Conservation (phyloP, 768 basidiomycete species). For the Tricholoma furcatifolium region DNA sequence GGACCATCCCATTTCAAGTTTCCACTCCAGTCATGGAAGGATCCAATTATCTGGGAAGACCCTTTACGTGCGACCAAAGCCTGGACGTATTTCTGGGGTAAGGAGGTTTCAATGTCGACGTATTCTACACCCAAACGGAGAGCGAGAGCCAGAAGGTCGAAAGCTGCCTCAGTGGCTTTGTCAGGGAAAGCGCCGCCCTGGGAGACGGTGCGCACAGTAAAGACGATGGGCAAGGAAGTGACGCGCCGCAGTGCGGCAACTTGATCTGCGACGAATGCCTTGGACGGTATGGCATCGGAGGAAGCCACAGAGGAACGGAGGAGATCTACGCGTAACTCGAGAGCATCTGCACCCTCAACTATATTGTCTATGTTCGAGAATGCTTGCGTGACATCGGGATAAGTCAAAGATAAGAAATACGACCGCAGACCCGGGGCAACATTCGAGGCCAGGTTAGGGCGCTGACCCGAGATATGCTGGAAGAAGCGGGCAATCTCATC, state of each 20-base stretch:
- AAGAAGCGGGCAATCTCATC: constrained; percentile 85
- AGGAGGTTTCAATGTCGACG: constrained; percentile 85
- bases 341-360: constrained; percentile 81
- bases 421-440: constrained; percentile 59
- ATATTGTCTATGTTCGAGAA: constrained; percentile 70
- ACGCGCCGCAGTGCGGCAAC: constrained; percentile 73
- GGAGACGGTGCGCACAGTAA: constrained; percentile 81
- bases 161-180: constrained; percentile 64
- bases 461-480: constrained; percentile 74
- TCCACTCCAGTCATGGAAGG: constrained; percentile 95
- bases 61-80: constrained; percentile 65
- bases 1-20: constrained; percentile 76
- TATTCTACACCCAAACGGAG: constrained; percentile 88
- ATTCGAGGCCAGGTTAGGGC: constrained; percentile 62
- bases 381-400: constrained; percentile 79
- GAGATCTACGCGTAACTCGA: constrained; percentile 94
- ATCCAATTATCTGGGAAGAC: constrained; percentile 78
- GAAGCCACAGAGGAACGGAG: constrained; percentile 53
- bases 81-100: constrained; percentile 60
- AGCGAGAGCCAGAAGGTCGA: constrained; percentile 75
- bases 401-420: constrained; percentile 91
- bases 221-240: constrained; percentile 85
- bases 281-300: constrained; percentile 59
- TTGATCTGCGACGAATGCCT: constrained; percentile 76
- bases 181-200: constrained; percentile 95